phyloP scores from a whole-genome alignment of 208 protist genomes.

The Novymonas esmeraldas region DNA sequence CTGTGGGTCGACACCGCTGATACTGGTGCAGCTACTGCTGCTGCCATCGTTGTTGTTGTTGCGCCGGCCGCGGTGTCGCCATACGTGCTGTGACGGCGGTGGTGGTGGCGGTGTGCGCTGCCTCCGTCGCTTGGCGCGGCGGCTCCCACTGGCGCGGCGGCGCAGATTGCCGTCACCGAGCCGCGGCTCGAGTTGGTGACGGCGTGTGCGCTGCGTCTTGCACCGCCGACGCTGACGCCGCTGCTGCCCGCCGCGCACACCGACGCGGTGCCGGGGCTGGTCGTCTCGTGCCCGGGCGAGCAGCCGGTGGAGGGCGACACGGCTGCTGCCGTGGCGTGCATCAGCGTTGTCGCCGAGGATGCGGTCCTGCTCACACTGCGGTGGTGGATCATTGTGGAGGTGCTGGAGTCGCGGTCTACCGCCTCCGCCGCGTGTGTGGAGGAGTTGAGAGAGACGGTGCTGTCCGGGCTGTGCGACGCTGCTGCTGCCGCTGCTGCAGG shows the following conservation, averaged over 20 bases:
- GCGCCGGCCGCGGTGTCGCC: too few species aligned
- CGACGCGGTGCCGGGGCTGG: too few species aligned
- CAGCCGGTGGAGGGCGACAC: neutral
- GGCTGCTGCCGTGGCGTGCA: neutral
- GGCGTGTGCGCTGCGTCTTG: neutral
- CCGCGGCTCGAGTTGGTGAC: neutral
- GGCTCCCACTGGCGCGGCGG: too few species aligned
- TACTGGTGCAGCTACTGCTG: neutral
- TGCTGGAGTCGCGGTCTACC: neutral
- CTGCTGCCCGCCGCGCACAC: too few species aligned
- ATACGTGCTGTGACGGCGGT: neutral
- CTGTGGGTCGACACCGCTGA: neutral
- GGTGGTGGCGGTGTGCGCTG: too few species aligned
- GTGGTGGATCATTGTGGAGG: neutral
- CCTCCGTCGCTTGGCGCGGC: too few species aligned
- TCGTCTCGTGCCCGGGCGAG: too few species aligned
- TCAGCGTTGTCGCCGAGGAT: neutral
- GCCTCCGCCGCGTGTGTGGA: neutral
- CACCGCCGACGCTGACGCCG: neutral
- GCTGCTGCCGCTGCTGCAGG: neutral
- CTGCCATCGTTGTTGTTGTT: neutral
- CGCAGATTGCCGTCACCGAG: neutral
- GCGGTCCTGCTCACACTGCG: neutral
- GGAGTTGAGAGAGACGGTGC: conserved; percentile 3
- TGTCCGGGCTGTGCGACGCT: conserved; percentile 11